phyloP scores from a whole-genome alignment of 169 alveolate genomes.

The Plasmodium berghei region DNA sequence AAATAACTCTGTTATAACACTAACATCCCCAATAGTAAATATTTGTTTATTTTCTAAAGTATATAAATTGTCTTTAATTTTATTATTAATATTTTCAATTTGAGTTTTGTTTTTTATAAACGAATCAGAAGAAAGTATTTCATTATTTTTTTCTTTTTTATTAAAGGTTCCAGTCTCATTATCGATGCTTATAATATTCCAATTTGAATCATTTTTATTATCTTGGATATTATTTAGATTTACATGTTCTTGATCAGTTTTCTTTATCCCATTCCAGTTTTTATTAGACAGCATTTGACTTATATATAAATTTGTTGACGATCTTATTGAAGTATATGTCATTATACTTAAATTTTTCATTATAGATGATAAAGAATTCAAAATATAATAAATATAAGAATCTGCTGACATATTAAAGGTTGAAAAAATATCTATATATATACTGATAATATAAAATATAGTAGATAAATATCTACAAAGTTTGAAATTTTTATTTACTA shows the following conservation, averaged over 20 bases:
- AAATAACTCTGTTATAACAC: slow-evolving; percentile 38
- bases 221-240: neutral
- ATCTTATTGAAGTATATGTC: slow-evolving; percentile 52
- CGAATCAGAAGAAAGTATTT: neutral
- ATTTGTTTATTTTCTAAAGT: neutral
- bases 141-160: neutral
- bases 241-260: neutral
- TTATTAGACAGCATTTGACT: slow-evolving; percentile 16
- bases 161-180: neutral
- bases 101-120: neutral
- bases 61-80: neutral
- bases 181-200: neutral
- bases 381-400: slow-evolving; percentile 12
- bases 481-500: slow-evolving; percentile 54
- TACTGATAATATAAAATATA: slow-evolving; percentile 45
- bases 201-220: neutral
- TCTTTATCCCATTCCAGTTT: neutral
- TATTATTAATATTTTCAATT: neutral
- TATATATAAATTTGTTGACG: slow-evolving; percentile 20
- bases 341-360: slow-evolving; percentile 44
- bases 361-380: slow-evolving; percentile 33
- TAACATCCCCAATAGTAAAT: slow-evolving; percentile 41
- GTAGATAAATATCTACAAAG: slow-evolving; percentile 58
- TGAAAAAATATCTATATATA: slow-evolving; percentile 33
- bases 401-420: slow-evolving; percentile 24